Conservation (phyloP, 208 protist species). For the Angomonas deanei region DNA sequence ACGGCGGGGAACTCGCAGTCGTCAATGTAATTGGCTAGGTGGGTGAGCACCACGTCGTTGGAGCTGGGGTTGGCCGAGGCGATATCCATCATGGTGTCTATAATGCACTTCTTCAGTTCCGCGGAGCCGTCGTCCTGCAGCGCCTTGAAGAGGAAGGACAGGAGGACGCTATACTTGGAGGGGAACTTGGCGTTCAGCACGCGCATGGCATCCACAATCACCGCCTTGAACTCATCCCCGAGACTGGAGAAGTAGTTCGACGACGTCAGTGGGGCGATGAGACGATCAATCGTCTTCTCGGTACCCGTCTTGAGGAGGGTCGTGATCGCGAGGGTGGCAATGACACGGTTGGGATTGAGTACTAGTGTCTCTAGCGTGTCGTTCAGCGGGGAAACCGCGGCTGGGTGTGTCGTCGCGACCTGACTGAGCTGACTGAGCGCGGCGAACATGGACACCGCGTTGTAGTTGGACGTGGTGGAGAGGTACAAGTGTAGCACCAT, state of each 20-base stretch:
- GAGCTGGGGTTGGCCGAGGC: conserved; percentile 85
- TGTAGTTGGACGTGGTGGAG: conserved; percentile 43
- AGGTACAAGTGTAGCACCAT: conserved; percentile 94
- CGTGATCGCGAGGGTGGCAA: conserved; percentile 98
- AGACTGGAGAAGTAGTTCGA: conserved; percentile 93
- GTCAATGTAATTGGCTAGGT: conserved; percentile 99
- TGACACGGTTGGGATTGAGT: conserved; percentile 93
- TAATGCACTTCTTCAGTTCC: conserved; percentile 93
- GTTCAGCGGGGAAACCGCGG: conserved; percentile 90
- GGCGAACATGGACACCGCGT: conserved; percentile 92
- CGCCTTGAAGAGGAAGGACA: conserved; percentile 88
- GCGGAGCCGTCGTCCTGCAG: conserved; percentile 87
- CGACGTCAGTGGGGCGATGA: conserved; percentile 95
- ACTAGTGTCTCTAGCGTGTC: conserved; percentile 95
- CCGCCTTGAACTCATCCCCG: conserved; percentile 96
- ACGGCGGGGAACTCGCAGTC: conserved; percentile 98
- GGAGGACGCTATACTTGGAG: conserved; percentile 82
- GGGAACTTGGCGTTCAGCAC: conserved; percentile 95
- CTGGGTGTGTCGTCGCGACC: conserved; percentile 69
- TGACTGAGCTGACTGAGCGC: conserved; percentile 93
- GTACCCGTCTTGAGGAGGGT: conserved; percentile 96
- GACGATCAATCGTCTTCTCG: conserved; percentile 93
- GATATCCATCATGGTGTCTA: conserved; percentile 94
- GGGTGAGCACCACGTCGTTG: conserved; percentile 87
- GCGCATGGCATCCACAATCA: conserved; percentile 96